Base-by-base conservation (phyloP, 768 basidiomycete species). In the Rhizopogon roseolus region DNA sequence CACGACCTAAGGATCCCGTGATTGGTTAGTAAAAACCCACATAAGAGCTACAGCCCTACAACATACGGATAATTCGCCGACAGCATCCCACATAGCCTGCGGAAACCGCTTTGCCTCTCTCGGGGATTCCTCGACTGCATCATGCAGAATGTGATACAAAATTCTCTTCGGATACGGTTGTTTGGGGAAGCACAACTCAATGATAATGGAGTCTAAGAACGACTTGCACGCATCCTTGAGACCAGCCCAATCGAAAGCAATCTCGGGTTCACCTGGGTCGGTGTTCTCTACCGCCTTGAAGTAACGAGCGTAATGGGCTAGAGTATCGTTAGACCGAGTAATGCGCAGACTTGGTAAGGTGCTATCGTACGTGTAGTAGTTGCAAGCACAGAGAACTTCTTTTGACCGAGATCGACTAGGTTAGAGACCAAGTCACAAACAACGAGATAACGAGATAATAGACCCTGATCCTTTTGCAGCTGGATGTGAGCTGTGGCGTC, bases 151-250 rank as follows among this genome's bases (percentile, higher is more conserved):
- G 53, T 81, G 76, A 60, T 81, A 82, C 25, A 93, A 65, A 41
- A 91, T 73, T 49, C 77, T 75, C 63, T 79, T 81, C 5, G 88
- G 85, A 67, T 88, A 88, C 0, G 76, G 73, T 3, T 84, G 83
- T 44, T 75, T 71, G 5, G 91, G 90, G 57, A 93, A 85, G 61
- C 85, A 88, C 6, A 93, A 69, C 64, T 93, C 91, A 54, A 93
- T 80, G 56, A 93, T 80, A 54, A 92, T 87, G 0, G 88, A 90
- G 66, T 92, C 90, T 46, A 92, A 68, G 70, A 90, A 91, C 4
- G 91, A 93, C 60, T 78, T 77, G 60, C 86, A 82, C 19, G 85
- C 84, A 29, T 75, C 75, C 59, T 81, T 81, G 56, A 89, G 67
- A 49, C 77, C 77, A 6, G 57, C 70, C 81, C 81, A 85, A 60